Conservation (phyloP, 805 yeast species). For the Wickerhamiella alocasiicola region DNA sequence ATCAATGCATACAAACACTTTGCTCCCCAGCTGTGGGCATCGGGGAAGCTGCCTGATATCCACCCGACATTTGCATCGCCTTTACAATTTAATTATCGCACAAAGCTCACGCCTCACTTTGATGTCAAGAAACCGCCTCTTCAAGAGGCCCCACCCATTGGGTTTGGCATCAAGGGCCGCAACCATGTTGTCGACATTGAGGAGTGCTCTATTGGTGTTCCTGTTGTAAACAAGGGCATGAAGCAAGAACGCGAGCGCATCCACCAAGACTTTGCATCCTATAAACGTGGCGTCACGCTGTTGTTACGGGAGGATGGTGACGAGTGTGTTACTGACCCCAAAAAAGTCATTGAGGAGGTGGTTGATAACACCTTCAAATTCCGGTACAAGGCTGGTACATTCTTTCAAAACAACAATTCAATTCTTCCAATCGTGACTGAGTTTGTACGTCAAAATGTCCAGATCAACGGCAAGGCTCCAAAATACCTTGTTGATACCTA, state of each 20-base stretch:
- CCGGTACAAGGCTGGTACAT: constrained; percentile 87
- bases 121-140: constrained; percentile 40
- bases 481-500: constrained; percentile 82
- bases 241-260: constrained; percentile 51
- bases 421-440: constrained; percentile 72
- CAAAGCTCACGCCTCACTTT: constrained; percentile 93
- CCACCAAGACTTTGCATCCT: constrained; percentile 35
- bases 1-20: constrained; percentile 69
- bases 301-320: constrained; percentile 47
- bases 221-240: constrained; percentile 62
- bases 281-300: constrained; percentile 75
- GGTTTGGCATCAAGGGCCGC: constrained; percentile 76
- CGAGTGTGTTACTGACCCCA: constrained; percentile 62
- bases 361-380: constrained; percentile 49
- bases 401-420: constrained; percentile 90
- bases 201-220: constrained; percentile 84
- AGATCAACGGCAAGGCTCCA: constrained; percentile 32
- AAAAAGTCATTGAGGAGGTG: constrained; percentile 68
- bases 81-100: constrained; percentile 60
- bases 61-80: constrained; percentile 67
- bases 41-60: constrained; percentile 41
- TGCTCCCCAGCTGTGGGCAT: constrained; percentile 32
- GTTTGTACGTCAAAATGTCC: constrained; percentile 64
- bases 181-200: constrained; percentile 74
- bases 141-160: constrained; percentile 53